Conservation (phyloP, 2,329 filamentous ascomycete genomes). For the Lizonia empirigonia region DNA sequence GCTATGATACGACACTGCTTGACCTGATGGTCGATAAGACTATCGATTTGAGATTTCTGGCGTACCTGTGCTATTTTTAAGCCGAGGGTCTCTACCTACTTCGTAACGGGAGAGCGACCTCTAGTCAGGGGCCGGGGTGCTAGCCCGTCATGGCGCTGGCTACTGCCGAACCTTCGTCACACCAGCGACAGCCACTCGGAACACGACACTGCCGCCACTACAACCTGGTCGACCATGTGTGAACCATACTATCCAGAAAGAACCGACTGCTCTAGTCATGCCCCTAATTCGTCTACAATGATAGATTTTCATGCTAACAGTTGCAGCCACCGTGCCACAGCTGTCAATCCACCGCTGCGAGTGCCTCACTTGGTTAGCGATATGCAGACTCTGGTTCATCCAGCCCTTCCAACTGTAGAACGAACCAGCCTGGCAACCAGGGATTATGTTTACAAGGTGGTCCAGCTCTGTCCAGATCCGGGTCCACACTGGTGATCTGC, state of each 20-base stretch:
- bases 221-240: conserved; percentile 15
- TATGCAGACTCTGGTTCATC: not conserved
- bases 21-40: conserved; percentile 9
- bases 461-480: not conserved
- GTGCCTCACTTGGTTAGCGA: conserved; percentile 2
- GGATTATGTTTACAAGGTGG: not conserved
- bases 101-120: conserved; percentile 14
- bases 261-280: conserved; percentile 9
- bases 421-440: conserved; percentile 4
- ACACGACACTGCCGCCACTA: conserved; percentile 12
- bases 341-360: conserved; percentile 8
- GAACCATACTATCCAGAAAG: conserved; percentile 4
- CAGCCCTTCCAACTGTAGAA: not conserved
- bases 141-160: conserved; percentile 10
- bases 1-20: conserved; percentile 2
- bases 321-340: not conserved
- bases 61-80: conserved; percentile 20
- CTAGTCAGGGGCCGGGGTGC: conserved; percentile 22
- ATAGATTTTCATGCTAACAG: conserved; percentile 4
- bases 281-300: conserved; percentile 3
- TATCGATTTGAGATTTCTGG: conserved; percentile 20
- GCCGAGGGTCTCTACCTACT: too few relatives aligned
- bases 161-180: conserved; percentile 11
- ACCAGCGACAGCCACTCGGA: conserved; percentile 16
- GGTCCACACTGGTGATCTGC: conserved; percentile 7